Conservation (phyloP, 2,329 filamentous ascomycete species). For the Stachybotrys chartarum region DNA sequence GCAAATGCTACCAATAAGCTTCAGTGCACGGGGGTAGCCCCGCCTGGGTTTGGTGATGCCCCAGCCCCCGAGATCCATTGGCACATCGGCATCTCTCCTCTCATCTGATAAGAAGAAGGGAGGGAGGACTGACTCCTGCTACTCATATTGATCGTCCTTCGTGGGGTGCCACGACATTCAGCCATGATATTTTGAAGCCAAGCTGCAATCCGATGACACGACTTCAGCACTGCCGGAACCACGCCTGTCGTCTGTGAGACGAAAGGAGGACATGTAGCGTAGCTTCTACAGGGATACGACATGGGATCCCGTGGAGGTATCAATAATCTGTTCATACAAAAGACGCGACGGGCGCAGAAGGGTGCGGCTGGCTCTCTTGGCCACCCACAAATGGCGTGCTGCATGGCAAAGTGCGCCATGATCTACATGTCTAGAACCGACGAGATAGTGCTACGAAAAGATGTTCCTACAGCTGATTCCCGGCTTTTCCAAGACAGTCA, state of each 20-base stretch:
- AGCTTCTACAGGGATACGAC: too few relatives aligned
- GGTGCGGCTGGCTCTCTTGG: too few relatives aligned
- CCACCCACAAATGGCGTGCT: too few relatives aligned
- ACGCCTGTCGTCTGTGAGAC: too few relatives aligned
- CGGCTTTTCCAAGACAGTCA: constrained; percentile 44
- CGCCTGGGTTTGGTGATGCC: background rate
- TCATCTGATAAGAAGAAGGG: background rate
- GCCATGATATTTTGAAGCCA: background rate
- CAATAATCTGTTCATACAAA: too few relatives aligned
- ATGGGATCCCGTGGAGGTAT: too few relatives aligned
- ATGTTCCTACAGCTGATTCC: constrained; percentile 56
- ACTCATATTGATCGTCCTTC: background rate
- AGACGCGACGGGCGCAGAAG: too few relatives aligned
- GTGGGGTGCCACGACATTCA: background rate
- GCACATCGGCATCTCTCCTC: background rate
- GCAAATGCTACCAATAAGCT: background rate
- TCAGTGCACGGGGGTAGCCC: background rate
- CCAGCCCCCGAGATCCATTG: background rate
- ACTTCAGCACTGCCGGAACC: too few relatives aligned
- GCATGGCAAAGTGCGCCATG: too few relatives aligned
- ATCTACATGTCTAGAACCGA: too few relatives aligned
- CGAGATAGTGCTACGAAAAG: background rate
- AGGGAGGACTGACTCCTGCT: background rate
- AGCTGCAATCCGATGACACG: too few relatives aligned
- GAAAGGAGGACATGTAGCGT: too few relatives aligned